Conservation (phyloP, 2,329 filamentous ascomycete genomes). For the Colletotrichum tabaci region DNA sequence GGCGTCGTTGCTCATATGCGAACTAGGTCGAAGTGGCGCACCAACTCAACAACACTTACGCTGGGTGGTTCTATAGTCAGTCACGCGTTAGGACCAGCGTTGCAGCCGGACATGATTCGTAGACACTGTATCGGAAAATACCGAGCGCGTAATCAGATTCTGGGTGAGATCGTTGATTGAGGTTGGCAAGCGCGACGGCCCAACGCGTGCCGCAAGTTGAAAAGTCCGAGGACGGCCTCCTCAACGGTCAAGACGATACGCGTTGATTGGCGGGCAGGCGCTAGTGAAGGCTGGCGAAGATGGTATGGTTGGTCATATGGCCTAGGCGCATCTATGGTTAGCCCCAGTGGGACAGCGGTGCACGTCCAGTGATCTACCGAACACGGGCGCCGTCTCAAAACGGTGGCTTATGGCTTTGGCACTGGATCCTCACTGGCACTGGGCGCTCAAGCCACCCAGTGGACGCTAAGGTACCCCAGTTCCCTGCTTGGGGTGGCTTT, state of each 20-base stretch:
- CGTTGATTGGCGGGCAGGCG: neutral
- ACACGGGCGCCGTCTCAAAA: slow-evolving; percentile 34
- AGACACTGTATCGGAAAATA: neutral
- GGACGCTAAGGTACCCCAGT: slow-evolving; percentile 17
- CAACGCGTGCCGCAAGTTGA: slow-evolving; percentile 6
- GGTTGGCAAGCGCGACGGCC: slow-evolving; percentile 9
- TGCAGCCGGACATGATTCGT: neutral
- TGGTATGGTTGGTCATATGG: neutral
- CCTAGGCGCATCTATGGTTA: neutral
- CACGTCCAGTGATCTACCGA: slow-evolving; percentile 39
- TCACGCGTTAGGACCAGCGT: slow-evolving; percentile 19
- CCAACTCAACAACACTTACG: neutral
- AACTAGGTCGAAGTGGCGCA: neutral
- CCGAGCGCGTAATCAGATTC: neutral
- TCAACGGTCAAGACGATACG: neutral
- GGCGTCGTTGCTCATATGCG: neutral
- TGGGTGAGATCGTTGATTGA: slow-evolving; percentile 16
- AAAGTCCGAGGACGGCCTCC: neutral
- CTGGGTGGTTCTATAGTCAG: neutral
- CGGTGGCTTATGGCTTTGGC: slow-evolving; percentile 30
- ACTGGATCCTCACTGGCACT: slow-evolving; percentile 11
- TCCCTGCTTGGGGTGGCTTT: neutral
- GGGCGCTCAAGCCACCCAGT: slow-evolving; percentile 21
- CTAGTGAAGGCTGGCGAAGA: neutral
- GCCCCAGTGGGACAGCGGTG: slow-evolving; percentile 18